These are phyloP conservation scores for Akebia trifoliata DNA, from an alignment of 164 flowering plant species.

Conservation along the genomic window DNA sequence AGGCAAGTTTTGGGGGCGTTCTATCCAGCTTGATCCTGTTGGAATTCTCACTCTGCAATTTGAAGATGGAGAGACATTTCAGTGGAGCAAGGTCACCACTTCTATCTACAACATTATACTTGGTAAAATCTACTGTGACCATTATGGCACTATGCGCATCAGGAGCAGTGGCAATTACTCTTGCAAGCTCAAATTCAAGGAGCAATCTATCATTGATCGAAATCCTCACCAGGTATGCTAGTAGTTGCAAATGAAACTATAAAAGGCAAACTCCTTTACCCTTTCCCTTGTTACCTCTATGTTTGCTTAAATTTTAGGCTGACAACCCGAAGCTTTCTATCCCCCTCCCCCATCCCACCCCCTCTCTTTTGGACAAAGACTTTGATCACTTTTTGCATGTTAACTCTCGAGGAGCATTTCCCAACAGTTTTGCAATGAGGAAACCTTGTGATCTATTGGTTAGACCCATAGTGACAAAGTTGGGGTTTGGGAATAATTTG, in stretches of 20 bases:
- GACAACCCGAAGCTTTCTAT: no score
- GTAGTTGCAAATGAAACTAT: not conserved
- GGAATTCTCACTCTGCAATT: constrained; percentile 89
- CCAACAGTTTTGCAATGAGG: no score
- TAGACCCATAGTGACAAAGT: no score
- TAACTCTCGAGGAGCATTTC: no score
- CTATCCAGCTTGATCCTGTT: constrained; percentile 97
- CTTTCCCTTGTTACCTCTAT: no score
- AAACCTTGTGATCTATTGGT: no score
- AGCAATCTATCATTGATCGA: constrained; percentile 97
- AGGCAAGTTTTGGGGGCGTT: constrained; percentile 99
- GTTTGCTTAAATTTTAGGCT: no score
- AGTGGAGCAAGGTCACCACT: constrained; percentile 99
- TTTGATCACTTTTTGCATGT: no score
- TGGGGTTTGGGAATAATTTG: no score
- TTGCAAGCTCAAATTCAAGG: constrained; percentile 98
- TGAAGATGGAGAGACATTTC: constrained; percentile 93
- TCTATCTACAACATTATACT: constrained; percentile 94
- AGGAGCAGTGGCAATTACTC: constrained; percentile 86
- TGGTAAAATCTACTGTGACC: constrained; percentile 97
- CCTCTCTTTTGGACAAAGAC: no score
- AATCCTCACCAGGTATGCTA: constrained; percentile 87
- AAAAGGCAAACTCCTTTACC: not conserved
- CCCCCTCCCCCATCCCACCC: no score
- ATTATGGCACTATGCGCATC: constrained; percentile 97